Evolutionary conservation across 2,329 filamentous ascomycete species (phyloP).

Genomic region (Huntiella moniliformis): DNA sequence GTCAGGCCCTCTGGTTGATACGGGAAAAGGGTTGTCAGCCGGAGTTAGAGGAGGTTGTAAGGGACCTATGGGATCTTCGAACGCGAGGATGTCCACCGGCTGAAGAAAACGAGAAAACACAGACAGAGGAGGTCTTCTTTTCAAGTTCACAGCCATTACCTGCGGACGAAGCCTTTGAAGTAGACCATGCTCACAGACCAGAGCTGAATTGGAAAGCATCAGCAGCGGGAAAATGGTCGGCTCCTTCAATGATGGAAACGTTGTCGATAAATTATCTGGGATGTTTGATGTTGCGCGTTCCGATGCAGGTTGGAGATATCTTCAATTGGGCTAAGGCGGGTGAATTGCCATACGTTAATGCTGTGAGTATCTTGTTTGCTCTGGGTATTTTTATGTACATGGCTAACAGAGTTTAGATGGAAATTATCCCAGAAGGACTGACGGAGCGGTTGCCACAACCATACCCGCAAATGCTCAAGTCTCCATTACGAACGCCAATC

Average conservation of each 20-base stretch:
- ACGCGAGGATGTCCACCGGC: slow-evolving; percentile 23
- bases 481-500: slow-evolving; percentile 23
- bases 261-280: slow-evolving; percentile 66
- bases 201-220: slow-evolving; percentile 26
- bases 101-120: background rate
- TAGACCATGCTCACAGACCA: slow-evolving; percentile 16
- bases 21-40: slow-evolving; percentile 43
- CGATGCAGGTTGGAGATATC: slow-evolving; percentile 57
- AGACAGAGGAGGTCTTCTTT: slow-evolving; percentile 9
- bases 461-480: slow-evolving; percentile 42
- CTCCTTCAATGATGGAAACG: slow-evolving; percentile 55
- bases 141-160: slow-evolving; percentile 20
- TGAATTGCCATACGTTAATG: slow-evolving; percentile 53
- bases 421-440: slow-evolving; percentile 45
- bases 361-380: slow-evolving; percentile 27
- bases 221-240: slow-evolving; percentile 28
- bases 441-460: slow-evolving; percentile 38
- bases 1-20: slow-evolving; percentile 60
- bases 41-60: slow-evolving; percentile 61
- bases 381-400: background rate
- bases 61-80: slow-evolving; percentile 71
- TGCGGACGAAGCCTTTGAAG: slow-evolving; percentile 13
- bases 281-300: slow-evolving; percentile 53
- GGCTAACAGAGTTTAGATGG: slow-evolving; percentile 24
- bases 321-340: slow-evolving; percentile 46